These are phyloP conservation scores for Phytophthora hibernalis DNA, from an alignment of 352 stramenopile species.

Conservation along the genomic window DNA sequence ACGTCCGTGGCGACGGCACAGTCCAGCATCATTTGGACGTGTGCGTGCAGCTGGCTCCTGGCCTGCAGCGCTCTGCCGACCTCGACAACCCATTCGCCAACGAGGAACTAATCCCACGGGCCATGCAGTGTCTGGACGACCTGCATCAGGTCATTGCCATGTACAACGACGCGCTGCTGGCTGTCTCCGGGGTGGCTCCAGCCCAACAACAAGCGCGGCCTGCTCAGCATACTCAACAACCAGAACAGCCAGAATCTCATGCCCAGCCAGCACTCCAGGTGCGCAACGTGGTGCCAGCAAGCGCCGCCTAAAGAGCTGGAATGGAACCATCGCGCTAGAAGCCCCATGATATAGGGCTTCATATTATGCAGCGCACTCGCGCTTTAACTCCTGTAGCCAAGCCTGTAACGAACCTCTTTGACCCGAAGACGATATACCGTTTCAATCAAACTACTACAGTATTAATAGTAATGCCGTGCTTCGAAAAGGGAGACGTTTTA, in stretches of 20 bases:
- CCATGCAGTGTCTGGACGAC: constrained; percentile 53
- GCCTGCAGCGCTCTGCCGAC: constrained; percentile 39
- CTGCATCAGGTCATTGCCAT: constrained; percentile 41
- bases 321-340: background rate
- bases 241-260: constrained; percentile 37
- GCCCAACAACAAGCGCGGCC: constrained; percentile 14
- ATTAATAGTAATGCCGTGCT: too few species aligned
- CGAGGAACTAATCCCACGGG: too few species aligned
- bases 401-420: too few species aligned
- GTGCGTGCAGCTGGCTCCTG: constrained; percentile 40
- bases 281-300: constrained; percentile 42
- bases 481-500: too few species aligned
- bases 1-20: constrained; percentile 42
- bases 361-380: background rate
- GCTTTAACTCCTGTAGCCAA: too few species aligned
- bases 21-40: constrained; percentile 50
- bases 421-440: too few species aligned
- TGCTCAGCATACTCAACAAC: constrained; percentile 23
- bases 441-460: too few species aligned
- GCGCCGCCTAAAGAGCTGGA: constrained; percentile 28
- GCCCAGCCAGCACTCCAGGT: constrained; percentile 15
- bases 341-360: too few species aligned
- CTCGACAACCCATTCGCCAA: too few species aligned
- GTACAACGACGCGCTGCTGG: constrained; percentile 54
- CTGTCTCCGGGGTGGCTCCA: constrained; percentile 30